Base-by-base conservation (phyloP, 345 rosid species). In the Psidium friedrichsthalianum region DNA sequence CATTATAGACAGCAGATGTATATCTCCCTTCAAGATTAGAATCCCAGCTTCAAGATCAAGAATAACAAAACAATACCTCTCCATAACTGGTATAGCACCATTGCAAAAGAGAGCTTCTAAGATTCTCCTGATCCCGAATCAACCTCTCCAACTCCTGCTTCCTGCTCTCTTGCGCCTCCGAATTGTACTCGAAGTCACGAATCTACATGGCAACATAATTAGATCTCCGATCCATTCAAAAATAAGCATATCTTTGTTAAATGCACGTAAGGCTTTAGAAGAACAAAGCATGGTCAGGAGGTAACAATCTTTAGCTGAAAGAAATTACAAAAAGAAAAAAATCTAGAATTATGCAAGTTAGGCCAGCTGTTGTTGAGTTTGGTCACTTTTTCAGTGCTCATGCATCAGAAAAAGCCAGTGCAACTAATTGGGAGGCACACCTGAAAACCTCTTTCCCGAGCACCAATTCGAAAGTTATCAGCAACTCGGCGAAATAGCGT, bases 11-110 rank as follows among this genome's bases (percentile, higher is more conserved):
- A 32, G 25, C 32, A 52, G 58, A 27, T 54, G 20, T 6, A 27
- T 36, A 82, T 54, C 44, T 18, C 25, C n/a, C 57, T 49, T 47
- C n/a, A n/a, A 8, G 29, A 53, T 74, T 24, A 32, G 15, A 12
- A 32, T 36, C 80, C 13, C 40, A 32, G 80, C 47, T 36, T 51
- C 76, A 52, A 58, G 58, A 57, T 29, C 40, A 56, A 84, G 47
- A 21, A 13, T 76, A 84, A 32, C 74, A 51, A 76, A 64, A 84
- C 44, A 47, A 53, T 92, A 98, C 99, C 98, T 98, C 98, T 64
- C 99, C 99, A 57, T 98, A 98, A 89, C 98, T 94, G 85, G 96
- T 91, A 89, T 96, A 96, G 93, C 98, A 95, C 99, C 99, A 98
- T 55, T 94, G 98, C 95, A 98, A 91, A 89, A 98, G 99, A 55